Base-by-base conservation (phyloP, 1,284 basidiomycete species). In the Ustilago cynodontis region DNA sequence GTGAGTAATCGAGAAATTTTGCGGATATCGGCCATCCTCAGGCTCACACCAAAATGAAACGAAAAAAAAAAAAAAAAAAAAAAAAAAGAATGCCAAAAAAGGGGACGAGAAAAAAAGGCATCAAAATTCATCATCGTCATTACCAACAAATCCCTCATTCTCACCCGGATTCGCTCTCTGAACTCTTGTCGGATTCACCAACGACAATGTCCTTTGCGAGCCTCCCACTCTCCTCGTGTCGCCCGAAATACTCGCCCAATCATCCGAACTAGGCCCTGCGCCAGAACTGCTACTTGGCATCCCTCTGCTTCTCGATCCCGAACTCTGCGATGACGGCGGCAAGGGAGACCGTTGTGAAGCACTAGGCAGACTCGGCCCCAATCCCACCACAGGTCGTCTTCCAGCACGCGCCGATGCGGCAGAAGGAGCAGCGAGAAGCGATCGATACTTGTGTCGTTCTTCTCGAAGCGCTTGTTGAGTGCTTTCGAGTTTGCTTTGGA, bases 401-500 rank as follows among this genome's bases (percentile, higher is more conserved):
- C 70, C 65, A 7, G 57, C 14, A 18, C 65, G 53, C 0, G 52
- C 28, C 10, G 43, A 31, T 1, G 50, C n/a, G 0, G 65, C 54
- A 0, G 71, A 68, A 4, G 71, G 65, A 3, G 71, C 71, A 3
- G 74, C 65, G 13, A 77, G 75, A 7, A 77, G 63, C n/a, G 70
- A 61, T 8, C 75, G 75, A 52, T 77, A 77, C 51, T 77, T 77
- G 59, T 73, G 65, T 18, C 70, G 47, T 22, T 77, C 75, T 24
- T 77, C 62, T n/a, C 70, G 51, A 8, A 73, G 26, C 7, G 75
- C 69, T 37, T 69, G 69, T 26, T 77, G 74, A 7, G 65, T 53
- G 8, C 53, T 55, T 33, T 68, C 68, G 0, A 65, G 47, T 18
- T 65, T 67, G 3, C 57, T 41, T 35, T 58, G 59, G 24, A 76